Conservation (phyloP, 805 yeast genomes). For the Candida glaebosa region DNA sequence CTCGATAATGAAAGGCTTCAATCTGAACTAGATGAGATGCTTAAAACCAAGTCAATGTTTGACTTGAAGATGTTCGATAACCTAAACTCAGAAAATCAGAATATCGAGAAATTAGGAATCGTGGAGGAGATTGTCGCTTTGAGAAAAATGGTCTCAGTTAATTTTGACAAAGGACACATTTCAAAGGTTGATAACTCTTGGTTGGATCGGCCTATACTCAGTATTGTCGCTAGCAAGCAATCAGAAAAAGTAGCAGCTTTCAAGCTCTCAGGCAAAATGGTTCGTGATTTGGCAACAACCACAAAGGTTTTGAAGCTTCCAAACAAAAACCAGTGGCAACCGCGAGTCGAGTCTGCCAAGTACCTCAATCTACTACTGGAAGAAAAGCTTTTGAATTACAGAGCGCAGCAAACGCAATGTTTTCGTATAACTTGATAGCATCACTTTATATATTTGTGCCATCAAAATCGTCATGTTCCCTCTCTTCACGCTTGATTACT, state of each 20-base stretch:
- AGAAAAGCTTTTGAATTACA: constrained; percentile 12
- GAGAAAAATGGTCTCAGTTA: constrained; percentile 25
- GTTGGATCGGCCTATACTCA: constrained; percentile 14
- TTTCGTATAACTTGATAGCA: background rate
- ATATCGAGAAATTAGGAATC: constrained; percentile 30
- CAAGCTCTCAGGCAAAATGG: constrained; percentile 7
- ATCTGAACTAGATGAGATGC: constrained; percentile 12
- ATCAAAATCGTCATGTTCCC: background rate
- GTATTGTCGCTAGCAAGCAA: background rate
- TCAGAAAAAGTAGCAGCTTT: constrained; percentile 8
- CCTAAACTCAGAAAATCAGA: constrained; percentile 29
- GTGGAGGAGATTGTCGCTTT: constrained; percentile 45
- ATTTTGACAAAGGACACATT: background rate
- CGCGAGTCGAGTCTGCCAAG: constrained; percentile 13
- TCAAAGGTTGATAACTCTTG: constrained; percentile 14
- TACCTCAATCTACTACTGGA: constrained; percentile 16
- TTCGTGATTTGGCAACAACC: constrained; percentile 6
- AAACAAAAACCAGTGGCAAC: constrained; percentile 11
- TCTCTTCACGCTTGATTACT: background rate
- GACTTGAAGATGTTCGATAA: constrained; percentile 25
- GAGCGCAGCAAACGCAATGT: constrained; percentile 1
- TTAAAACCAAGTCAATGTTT: constrained; percentile 9
- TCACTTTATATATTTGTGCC: background rate
- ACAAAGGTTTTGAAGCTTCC: constrained; percentile 11
- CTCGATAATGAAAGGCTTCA: constrained; percentile 24